Evolutionary conservation across 2,329 filamentous ascomycete species (phyloP).

Genomic region (Sporothrix pallida): DNA sequence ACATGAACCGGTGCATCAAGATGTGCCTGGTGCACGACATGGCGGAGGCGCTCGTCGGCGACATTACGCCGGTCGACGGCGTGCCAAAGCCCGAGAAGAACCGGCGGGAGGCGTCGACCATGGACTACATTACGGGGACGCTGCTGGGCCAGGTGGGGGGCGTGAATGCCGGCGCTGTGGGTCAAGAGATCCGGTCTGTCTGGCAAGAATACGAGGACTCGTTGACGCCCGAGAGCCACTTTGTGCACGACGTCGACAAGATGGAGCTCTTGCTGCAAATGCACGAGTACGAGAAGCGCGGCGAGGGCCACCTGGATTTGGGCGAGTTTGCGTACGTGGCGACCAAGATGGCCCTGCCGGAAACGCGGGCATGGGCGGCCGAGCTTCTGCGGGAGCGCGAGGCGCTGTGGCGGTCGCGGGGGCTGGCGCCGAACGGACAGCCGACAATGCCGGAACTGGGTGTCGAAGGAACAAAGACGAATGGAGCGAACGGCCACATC

Average conservation of each 20-base stretch:
- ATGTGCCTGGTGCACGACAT: conserved; percentile 98
- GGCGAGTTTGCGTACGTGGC: conserved; percentile 87
- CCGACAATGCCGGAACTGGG: conserved; percentile 1
- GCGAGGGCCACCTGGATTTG: conserved; percentile 71
- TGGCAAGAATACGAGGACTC: conserved; percentile 97
- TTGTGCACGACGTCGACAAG: conserved; percentile 97
- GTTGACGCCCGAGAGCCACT: conserved; percentile 80
- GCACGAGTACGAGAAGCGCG: conserved; percentile 87
- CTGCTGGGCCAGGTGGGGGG: conserved; percentile 74
- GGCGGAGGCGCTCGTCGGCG: conserved; percentile 92
- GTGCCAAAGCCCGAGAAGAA: conserved; percentile 87
- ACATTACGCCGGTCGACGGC: conserved; percentile 92
- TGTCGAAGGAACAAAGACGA: not conserved
- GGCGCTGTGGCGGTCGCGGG: conserved; percentile 28
- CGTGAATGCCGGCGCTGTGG: conserved; percentile 50
- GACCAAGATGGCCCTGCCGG: conserved; percentile 71
- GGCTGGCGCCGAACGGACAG: not conserved
- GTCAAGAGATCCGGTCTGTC: conserved; percentile 73
- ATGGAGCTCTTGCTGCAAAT: conserved; percentile 94
- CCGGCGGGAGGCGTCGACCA: conserved; percentile 82
- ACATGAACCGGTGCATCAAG: conserved; percentile 83
- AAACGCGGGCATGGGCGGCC: conserved; percentile 80
- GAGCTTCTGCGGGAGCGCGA: conserved; percentile 72
- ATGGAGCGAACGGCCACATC: not conserved
- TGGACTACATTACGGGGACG: conserved; percentile 82